Evolutionary conservation across 371 early-diverging fungal species (phyloP).

Genomic region (Lichtheimia ramosa): DNA sequence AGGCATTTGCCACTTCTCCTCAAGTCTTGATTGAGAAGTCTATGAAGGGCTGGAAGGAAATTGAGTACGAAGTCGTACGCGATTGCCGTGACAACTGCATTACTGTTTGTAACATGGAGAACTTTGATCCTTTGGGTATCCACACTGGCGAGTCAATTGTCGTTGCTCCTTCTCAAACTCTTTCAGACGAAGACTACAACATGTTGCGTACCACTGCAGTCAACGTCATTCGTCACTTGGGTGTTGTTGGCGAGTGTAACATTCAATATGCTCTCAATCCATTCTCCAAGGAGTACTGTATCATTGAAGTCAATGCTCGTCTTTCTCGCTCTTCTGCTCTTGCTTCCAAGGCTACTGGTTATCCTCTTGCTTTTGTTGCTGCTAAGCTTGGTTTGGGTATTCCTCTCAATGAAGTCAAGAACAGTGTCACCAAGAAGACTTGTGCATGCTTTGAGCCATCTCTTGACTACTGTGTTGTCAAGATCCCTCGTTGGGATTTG

Average conservation of each 20-base stretch:
- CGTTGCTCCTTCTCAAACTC: conserved; percentile 93
- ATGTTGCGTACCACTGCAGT: conserved; percentile 94
- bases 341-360: conserved; percentile 95
- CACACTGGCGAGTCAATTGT: conserved; percentile 98
- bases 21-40: conserved; percentile 90
- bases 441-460: conserved; percentile 96
- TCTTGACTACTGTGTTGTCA: conserved; percentile 90
- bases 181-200: conserved; percentile 91
- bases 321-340: conserved; percentile 84
- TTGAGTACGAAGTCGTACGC: conserved; percentile 98
- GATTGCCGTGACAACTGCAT: conserved; percentile 95
- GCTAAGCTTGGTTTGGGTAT: conserved; percentile 91
- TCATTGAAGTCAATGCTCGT: conserved; percentile 97
- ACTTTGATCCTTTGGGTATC: conserved; percentile 95
- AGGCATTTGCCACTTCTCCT: conserved; percentile 78
- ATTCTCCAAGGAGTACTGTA: conserved; percentile 78
- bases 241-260: conserved; percentile 98
- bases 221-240: conserved; percentile 91
- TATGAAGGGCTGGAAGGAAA: conserved; percentile 98
- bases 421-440: conserved; percentile 88
- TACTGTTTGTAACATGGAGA: conserved; percentile 98
- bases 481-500: conserved; percentile 97
- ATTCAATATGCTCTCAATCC: conserved; percentile 95
- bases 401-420: conserved; percentile 82
- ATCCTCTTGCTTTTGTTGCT: conserved; percentile 94